Conservation (phyloP, 805 yeast species). For the Candida verbasci region DNA sequence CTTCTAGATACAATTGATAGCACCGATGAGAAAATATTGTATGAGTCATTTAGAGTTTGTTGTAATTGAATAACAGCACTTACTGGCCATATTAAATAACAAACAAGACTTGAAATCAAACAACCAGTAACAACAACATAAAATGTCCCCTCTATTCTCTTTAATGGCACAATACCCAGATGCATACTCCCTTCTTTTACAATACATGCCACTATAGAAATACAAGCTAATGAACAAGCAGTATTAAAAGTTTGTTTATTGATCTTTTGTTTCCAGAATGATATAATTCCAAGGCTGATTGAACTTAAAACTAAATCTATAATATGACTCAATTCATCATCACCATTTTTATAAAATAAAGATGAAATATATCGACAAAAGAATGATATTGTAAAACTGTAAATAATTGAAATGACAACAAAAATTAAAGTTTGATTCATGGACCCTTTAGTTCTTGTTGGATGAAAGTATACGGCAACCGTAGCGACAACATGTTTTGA, state of each 20-base stretch:
- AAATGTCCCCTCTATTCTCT: conserved; percentile 50
- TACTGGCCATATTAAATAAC: conserved; percentile 63
- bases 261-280: conserved; percentile 65
- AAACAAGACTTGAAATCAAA: conserved; percentile 50
- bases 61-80: conserved; percentile 49
- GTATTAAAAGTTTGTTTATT: conserved; percentile 70
- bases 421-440: conserved; percentile 72
- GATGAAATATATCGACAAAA: conserved; percentile 50
- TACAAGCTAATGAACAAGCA: conserved; percentile 74
- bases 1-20: conserved; percentile 43
- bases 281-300: conserved; percentile 58
- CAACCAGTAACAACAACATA: conserved; percentile 60
- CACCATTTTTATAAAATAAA: conserved; percentile 38
- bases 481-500: conserved; percentile 81
- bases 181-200: conserved; percentile 70
- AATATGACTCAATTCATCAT: conserved; percentile 45
- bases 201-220: conserved; percentile 64
- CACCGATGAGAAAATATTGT: conserved; percentile 47
- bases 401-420: conserved; percentile 51
- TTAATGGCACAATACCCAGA: conserved; percentile 52
- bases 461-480: conserved; percentile 80
- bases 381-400: conserved; percentile 49
- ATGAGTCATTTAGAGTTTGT: conserved; percentile 44
- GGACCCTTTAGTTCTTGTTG: conserved; percentile 72
- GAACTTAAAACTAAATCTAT: conserved; percentile 53